Conservation (phyloP, 352 stramenopile genomes). For the Globisporangium solare region DNA sequence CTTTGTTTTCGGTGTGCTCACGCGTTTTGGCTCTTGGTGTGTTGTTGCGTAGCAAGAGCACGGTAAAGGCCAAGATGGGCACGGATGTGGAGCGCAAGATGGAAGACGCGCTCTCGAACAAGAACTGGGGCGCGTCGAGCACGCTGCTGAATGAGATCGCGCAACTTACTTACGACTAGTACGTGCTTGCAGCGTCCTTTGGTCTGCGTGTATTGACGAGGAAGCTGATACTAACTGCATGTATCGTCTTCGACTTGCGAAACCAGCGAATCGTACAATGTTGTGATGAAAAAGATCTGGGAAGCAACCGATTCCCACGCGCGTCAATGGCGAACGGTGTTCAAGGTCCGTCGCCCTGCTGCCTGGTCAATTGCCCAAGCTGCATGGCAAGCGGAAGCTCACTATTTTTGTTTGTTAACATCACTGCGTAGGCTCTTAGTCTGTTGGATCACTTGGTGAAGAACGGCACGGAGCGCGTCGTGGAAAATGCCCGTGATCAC, state of each 20-base stretch:
- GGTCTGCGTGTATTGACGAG: too few relatives aligned
- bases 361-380: too few relatives aligned
- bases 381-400: background rate
- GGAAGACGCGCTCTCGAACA: constrained; percentile 97
- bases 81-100: constrained; percentile 87
- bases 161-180: constrained; percentile 96
- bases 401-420: background rate
- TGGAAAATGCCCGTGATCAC: constrained; percentile 95
- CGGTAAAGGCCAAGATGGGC: constrained; percentile 83
- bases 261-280: constrained; percentile 79
- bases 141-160: constrained; percentile 98
- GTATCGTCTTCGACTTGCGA: constrained; percentile 5
- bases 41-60: constrained; percentile 56
- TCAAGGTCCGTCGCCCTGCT: constrained; percentile 69
- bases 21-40: constrained; percentile 4
- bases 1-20: too few relatives aligned
- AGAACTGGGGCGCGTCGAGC: constrained; percentile 98
- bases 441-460: constrained; percentile 98
- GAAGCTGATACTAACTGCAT: background rate
- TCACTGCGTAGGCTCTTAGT: constrained; percentile 55
- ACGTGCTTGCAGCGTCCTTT: constrained; percentile 11
- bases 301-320: constrained; percentile 87
- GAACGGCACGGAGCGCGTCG: constrained; percentile 96
- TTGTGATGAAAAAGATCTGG: constrained; percentile 95
- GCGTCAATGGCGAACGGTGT: constrained; percentile 95